Percentiles rank a stretch among this genome's conserved stretches.
Evolutionary conservation across 2,329 filamentous ascomycete species (phyloP).

Genomic region (Cercospora zeae-maydis): DNA sequence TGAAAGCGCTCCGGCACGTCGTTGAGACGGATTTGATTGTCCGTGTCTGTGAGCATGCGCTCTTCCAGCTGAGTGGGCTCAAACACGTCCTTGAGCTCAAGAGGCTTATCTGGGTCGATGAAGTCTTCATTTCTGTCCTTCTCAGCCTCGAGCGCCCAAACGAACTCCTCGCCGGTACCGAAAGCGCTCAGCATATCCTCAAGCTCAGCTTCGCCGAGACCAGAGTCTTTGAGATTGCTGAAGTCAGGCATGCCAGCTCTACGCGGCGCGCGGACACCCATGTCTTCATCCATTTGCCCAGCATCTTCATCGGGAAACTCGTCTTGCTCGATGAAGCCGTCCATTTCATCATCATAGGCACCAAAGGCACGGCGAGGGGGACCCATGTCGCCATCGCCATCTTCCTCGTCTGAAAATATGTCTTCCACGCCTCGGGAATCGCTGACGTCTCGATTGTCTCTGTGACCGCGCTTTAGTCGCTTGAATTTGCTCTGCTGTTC

Average conservation of each 20-base stretch:
- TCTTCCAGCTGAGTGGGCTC: constrained; percentile 93
- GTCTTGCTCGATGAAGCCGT: constrained; percentile 93
- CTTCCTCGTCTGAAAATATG: constrained; percentile 95
- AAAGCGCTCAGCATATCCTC: constrained; percentile 97
- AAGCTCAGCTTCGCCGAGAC: constrained; percentile 84
- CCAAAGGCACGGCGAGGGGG: constrained; percentile 42
- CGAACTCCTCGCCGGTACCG: constrained; percentile 90
- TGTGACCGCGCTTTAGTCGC: constrained; percentile 86
- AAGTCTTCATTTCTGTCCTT: constrained; percentile 77
- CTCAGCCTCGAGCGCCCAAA: constrained; percentile 88
- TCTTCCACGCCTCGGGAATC: constrained; percentile 75
- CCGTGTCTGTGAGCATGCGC: constrained; percentile 90
- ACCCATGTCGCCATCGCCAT: constrained; percentile 54
- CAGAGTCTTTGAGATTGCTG: constrained; percentile 61
- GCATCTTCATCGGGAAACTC: constrained; percentile 82
- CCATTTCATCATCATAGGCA: constrained; percentile 72
- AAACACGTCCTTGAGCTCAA: constrained; percentile 96
- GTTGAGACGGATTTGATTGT: constrained; percentile 81
- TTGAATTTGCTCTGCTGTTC: constrained; percentile 81
- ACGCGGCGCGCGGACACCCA: constrained; percentile 79
- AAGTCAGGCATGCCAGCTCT: constrained; percentile 66
- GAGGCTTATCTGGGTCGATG: constrained; percentile 72
- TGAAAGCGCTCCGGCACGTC: constrained; percentile 96
- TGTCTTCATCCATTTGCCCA: constrained; percentile 73
- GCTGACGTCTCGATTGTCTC: constrained; percentile 61